Percentiles rank a stretch among this genome's conserved stretches.
phyloP scores from a whole-genome alignment of 768 basidiomycete species.

The Daedaleopsis nitida region DNA sequence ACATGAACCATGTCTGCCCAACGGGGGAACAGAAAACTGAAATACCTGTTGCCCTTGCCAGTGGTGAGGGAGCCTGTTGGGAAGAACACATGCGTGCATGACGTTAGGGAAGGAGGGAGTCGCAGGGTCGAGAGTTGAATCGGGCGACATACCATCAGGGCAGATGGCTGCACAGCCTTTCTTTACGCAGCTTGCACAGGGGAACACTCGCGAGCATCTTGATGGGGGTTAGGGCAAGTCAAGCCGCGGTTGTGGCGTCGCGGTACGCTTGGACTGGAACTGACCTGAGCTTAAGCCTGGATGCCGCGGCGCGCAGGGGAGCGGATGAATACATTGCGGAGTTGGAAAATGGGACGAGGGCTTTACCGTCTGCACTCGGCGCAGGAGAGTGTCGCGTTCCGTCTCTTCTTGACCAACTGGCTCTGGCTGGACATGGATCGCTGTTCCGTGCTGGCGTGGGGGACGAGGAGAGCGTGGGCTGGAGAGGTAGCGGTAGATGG shows the following conservation, averaged over 20 bases:
- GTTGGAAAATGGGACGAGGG: not conserved
- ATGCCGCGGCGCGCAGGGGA: conserved; percentile 1
- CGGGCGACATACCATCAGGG: conserved; percentile 48
- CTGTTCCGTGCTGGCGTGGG: not conserved
- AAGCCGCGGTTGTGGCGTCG: conserved; percentile 10
- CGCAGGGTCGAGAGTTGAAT: conserved; percentile 6
- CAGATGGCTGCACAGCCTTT: conserved; percentile 58
- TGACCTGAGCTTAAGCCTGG: conserved; percentile 69
- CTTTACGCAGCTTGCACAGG: conserved; percentile 47
- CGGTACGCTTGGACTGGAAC: conserved; percentile 27
- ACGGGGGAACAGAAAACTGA: conserved; percentile 8
- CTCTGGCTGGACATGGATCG: conserved; percentile 19
- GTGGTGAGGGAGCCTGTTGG: conserved; percentile 64
- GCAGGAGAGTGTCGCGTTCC: conserved; percentile 57
- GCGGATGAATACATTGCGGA: conserved; percentile 16
- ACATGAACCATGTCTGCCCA: not conserved
- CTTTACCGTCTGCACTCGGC: conserved; percentile 69
- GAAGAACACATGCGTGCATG: conserved; percentile 1
- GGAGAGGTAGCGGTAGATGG: not conserved
- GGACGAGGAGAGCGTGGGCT: not conserved
- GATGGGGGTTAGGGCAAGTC: conserved; percentile 7
- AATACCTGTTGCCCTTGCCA: conserved; percentile 70
- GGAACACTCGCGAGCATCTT: conserved; percentile 67
- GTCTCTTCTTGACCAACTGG: conserved; percentile 18
- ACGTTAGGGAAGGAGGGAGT: conserved; percentile 13